Evolutionary conservation across 208 protist genomes (phyloP).

Genomic region (Crithidia brevicula): DNA sequence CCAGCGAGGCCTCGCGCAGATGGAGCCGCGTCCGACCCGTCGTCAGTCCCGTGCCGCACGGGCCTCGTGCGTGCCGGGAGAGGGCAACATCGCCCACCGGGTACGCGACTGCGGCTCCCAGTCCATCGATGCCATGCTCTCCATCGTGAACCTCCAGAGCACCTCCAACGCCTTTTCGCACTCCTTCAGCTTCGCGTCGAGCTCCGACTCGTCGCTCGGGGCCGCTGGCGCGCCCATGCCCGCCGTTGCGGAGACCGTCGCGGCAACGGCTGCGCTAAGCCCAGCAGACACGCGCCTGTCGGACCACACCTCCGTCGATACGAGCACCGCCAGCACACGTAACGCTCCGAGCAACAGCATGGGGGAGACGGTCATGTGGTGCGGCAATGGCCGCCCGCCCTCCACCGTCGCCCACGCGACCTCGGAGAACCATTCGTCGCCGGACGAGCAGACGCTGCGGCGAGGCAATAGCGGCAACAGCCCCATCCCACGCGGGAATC

Average conservation of each 20-base stretch:
- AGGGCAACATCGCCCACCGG: background rate
- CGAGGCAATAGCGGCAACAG: background rate
- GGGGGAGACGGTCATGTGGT: constrained; percentile 10
- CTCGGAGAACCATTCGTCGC: background rate
- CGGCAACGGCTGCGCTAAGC: constrained; percentile 3
- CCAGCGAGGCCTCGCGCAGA: background rate
- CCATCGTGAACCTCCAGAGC: constrained; percentile 64
- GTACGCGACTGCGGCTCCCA: constrained; percentile 8
- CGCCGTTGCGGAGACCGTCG: background rate
- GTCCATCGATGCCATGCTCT: constrained; percentile 58
- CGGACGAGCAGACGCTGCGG: background rate
- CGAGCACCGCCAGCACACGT: background rate
- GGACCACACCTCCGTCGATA: background rate
- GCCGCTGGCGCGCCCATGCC: background rate
- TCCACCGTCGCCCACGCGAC: background rate
- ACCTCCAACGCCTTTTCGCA: constrained; percentile 13
- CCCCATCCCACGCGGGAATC: background rate
- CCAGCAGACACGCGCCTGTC: background rate
- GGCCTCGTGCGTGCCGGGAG: background rate
- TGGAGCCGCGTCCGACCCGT: background rate
- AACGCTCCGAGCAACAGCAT: background rate
- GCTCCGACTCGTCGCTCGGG: constrained; percentile 1
- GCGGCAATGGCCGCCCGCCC: background rate
- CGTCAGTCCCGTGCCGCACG: background rate
- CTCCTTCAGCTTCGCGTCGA: constrained; percentile 31